These are phyloP conservation scores for Fagopyrum esculentum DNA, from an alignment of 148 eudicot genomes.

Conservation along the genomic window DNA sequence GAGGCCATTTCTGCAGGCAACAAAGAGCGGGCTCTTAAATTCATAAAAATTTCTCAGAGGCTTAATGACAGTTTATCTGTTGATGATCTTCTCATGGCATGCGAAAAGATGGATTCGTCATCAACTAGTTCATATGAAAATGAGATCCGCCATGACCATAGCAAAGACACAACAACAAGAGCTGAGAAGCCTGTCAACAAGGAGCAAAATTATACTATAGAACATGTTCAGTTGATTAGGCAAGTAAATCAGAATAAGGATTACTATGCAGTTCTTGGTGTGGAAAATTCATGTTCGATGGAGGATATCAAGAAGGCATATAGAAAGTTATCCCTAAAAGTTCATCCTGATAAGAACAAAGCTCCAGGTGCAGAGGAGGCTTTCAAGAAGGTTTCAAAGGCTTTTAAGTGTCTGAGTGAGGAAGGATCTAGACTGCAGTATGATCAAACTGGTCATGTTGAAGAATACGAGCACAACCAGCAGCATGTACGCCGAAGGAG, in stretches of 20 bases:
- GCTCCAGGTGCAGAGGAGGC: constrained; percentile 98
- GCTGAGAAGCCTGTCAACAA: constrained; percentile 25
- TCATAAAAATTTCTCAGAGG: constrained; percentile 68
- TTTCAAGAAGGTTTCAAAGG: constrained; percentile 83
- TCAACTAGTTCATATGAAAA: constrained; percentile 28
- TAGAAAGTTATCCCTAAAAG: constrained; percentile 84
- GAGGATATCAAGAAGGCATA: constrained; percentile 91
- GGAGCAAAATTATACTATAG: constrained; percentile 61
- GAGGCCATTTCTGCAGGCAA: constrained; percentile 77
- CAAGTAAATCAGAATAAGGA: constrained; percentile 64
- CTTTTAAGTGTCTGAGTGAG: constrained; percentile 94
- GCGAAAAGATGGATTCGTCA: constrained; percentile 52
- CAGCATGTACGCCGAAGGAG: constrained; percentile 60
- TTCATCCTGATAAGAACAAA: constrained; percentile 95
- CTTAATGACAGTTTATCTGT: constrained; percentile 53
- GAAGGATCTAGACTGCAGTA: constrained; percentile 79
- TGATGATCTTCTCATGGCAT: constrained; percentile 61
- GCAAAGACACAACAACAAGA: constrained; percentile 17
- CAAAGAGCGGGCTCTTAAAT: constrained; percentile 66
- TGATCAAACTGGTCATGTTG: constrained; percentile 78
- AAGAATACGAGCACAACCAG: constrained; percentile 67
- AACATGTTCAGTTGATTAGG: constrained; percentile 67
- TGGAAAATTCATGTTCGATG: constrained; percentile 66
- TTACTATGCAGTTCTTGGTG: constrained; percentile 75
- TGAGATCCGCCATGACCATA: constrained; percentile 25